Percentiles rank a stretch among this genome's conserved stretches.
phyloP scores from a whole-genome alignment of 495 filamentous ascomycete genomes.

The Lasiosphaeriaceae sp. region DNA sequence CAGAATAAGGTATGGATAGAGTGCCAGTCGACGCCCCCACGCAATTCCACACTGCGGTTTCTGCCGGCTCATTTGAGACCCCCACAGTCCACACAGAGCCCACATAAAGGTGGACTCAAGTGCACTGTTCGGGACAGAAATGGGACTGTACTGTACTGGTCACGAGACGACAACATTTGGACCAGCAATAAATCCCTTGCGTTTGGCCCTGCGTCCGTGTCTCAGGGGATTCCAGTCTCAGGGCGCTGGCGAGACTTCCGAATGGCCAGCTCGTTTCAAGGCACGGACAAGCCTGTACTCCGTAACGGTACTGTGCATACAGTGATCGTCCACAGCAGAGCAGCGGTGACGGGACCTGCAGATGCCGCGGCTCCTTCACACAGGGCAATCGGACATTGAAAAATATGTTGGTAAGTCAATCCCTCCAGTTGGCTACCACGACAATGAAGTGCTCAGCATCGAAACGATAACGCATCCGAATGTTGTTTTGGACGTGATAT shows the following conservation, averaged over 20 bases:
- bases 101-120: too few species aligned
- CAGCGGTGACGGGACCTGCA: neutral
- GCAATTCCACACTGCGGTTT: too few species aligned
- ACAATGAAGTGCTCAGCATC: neutral
- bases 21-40: too few species aligned
- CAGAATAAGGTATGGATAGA: too few species aligned
- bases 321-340: neutral
- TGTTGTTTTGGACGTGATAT: constrained; percentile 12
- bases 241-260: neutral
- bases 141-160: neutral
- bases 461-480: neutral
- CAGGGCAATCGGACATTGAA: neutral
- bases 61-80: too few species aligned
- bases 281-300: neutral
- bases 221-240: neutral
- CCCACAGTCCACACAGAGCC: too few species aligned
- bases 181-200: neutral
- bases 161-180: constrained; percentile 2
- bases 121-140: neutral
- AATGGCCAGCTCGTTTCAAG: neutral
- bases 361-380: neutral
- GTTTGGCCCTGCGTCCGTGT: constrained; percentile 1
- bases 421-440: neutral
- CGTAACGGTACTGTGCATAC: neutral
- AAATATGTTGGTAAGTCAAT: neutral